Percentiles rank a stretch among this genome's conserved stretches.
These are phyloP conservation scores for Yamadazyma membranifaciens DNA, from an alignment of 1,139 yeast genomes.

Conservation along the genomic window DNA sequence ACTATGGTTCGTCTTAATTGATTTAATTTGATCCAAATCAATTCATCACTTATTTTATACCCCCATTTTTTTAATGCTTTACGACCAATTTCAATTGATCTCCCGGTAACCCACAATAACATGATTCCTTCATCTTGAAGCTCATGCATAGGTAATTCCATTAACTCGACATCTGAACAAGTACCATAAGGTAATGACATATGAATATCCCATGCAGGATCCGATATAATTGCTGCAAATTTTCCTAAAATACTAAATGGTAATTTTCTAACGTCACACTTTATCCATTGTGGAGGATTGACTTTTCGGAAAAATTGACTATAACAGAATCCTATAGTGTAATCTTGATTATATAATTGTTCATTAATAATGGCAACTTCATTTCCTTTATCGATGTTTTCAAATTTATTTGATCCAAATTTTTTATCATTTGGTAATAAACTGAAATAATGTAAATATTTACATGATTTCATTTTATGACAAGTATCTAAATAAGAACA, in stretches of 20 bases:
- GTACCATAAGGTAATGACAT: slow-evolving; percentile 80
- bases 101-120: slow-evolving; percentile 90
- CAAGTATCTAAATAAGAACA: slow-evolving; percentile 94
- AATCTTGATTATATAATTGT: slow-evolving; percentile 35
- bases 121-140: slow-evolving; percentile 83
- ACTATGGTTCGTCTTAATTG: slow-evolving; percentile 86
- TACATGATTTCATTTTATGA: slow-evolving; percentile 76
- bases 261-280: slow-evolving; percentile 73
- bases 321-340: slow-evolving; percentile 57
- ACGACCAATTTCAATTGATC: slow-evolving; percentile 87
- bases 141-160: slow-evolving; percentile 60
- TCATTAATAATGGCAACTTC: slow-evolving; percentile 10
- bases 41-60: slow-evolving; percentile 69
- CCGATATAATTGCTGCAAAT: slow-evolving; percentile 85
- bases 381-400: slow-evolving; percentile 13
- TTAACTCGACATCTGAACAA: slow-evolving; percentile 69
- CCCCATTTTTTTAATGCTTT: slow-evolving; percentile 81
- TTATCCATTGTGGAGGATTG: slow-evolving; percentile 78
- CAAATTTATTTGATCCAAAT: slow-evolving; percentile 5
- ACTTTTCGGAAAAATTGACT: slow-evolving; percentile 27
- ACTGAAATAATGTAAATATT: slow-evolving; percentile 78
- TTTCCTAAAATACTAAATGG: slow-evolving; percentile 73
- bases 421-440: slow-evolving; percentile 42
- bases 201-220: slow-evolving; percentile 89
- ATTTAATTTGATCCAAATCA: slow-evolving; percentile 89